Evolutionary conservation across 2,329 filamentous ascomycete genomes (phyloP), one percentile per base, ranked within the genome.

Genomic region (Monilinia fructigena): DNA sequence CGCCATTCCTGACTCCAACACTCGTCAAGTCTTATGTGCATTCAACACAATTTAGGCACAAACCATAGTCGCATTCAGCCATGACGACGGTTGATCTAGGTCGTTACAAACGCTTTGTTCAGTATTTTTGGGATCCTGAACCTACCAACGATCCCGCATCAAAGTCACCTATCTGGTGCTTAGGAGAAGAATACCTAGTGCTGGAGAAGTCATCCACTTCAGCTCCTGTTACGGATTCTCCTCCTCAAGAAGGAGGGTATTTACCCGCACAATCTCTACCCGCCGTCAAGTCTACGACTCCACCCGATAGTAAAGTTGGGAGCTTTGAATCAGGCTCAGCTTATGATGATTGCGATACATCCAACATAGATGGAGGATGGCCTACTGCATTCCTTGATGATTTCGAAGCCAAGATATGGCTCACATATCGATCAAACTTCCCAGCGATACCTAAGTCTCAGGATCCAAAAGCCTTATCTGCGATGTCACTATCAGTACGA

Each of bases 341-440:
- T 48, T 74, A 71, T 53, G 71, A 72, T 60, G 73, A 74, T 38
- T 66, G 70, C 45, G 63, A 56, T 28, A 65, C 68, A 64, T 66
- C 67, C 28, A 70, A 66, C 28, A 70, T 72, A n/a, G 72, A 73
- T 62, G 72, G 73, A 55, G 88, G 89, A 67, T 99, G 95, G 95
- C 95, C 95, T 12, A 80, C 85, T 12, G 83, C 86, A 5, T 99
- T 99, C 74, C 81, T 98, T 45, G 90, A 93, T 68, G 95, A 99
- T 77, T 96, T 98, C 74, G 93, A 97, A 76, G 93, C 94, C 6
- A 87, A 87, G 68, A 86, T 97, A 77, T 98, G 95, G 94, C 91
- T 99, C 85, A 98, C 94, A 12, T 99, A 99, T 75, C 87, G 95
- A 62, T 95, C 89, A 35, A 90, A 90, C 72, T 99, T 99, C 76